Base-by-base conservation (phyloP, 805 yeast species). In the Candida qinlingensis region DNA sequence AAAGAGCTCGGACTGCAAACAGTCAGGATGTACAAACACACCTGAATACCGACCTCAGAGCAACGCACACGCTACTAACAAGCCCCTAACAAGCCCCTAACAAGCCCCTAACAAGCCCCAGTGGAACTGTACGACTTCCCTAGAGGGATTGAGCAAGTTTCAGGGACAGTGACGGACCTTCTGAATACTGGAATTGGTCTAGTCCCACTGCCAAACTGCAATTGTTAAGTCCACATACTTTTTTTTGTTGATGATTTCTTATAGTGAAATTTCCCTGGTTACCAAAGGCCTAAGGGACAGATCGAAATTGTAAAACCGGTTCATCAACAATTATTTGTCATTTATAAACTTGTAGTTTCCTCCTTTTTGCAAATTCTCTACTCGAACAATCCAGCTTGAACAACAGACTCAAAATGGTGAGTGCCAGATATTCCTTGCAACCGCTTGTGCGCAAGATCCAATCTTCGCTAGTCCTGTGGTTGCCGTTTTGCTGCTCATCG, bases 291-390 rank as follows among this genome's bases (percentile, higher is more conserved):
- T 45, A 33, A 39, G 34, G 36, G 37, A 41, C 48, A 46, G 49
- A 46, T 46, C 49, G 49, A 46, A 46, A 41, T 46, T 46, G 49
- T 33, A 46, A 37, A 46, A 46, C 49, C 49, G 49, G 49, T 46
- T 29, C 28, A 41, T 42, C 43, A 45, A 30, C 43, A 34, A 45
- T 33, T 36, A 44, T 33, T 44, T 40, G 42, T 40, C 37, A 31
- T 41, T 45, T 45, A 45, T 45, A 45, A 45, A 40, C 31, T 29
- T 44, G 40, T 45, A 35, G 37, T 11, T 40, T 35, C 39, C 44
- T 45, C 44, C 44, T 36, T 45, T 45, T 37, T 27, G n/a, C 8
- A 39, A 13, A 10, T 37, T 31, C 33, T 6, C 38, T 39, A 11
- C 7, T 27, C 10, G 12, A 33, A 29, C 25, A 35, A 27, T 13